These are phyloP conservation scores for Hibiscus mutabilis DNA, from an alignment of 345 rosid species.

Conservation along the genomic window DNA sequence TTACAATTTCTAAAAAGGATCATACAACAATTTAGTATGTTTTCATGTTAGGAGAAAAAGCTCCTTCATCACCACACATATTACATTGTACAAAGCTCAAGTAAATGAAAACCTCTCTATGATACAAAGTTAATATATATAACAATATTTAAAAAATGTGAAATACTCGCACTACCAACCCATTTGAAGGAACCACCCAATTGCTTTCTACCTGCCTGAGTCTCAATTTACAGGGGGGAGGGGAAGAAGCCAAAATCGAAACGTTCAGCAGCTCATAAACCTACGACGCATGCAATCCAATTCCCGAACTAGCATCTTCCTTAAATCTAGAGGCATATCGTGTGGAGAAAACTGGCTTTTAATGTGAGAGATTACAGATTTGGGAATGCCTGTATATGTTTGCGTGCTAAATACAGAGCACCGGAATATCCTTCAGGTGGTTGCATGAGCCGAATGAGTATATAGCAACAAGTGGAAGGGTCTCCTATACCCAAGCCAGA, in stretches of 20 bases:
- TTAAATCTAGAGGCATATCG: slow-evolving; percentile 21
- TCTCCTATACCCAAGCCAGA: slow-evolving; percentile 76
- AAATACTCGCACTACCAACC: not conserved
- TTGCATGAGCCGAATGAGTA: slow-evolving; percentile 30
- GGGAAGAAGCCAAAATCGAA: not conserved
- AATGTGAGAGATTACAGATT: slow-evolving; percentile 16
- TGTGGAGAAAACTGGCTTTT: slow-evolving; percentile 19
- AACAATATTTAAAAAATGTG: not conserved
- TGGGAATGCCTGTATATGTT: slow-evolving; percentile 27
- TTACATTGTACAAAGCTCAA: too few relatives aligned
- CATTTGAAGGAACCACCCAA: not conserved
- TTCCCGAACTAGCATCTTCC: not conserved
- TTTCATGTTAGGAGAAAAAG: too few relatives aligned
- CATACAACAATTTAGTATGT: too few relatives aligned
- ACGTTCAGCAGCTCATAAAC: not conserved
- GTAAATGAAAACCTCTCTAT: too few relatives aligned
- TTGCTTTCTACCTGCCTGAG: not conserved
- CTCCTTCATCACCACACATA: too few relatives aligned
- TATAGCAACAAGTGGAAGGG: slow-evolving; percentile 12
- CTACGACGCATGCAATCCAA: not conserved
- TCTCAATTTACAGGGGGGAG: not conserved
- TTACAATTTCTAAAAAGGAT: too few relatives aligned
- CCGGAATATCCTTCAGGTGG: slow-evolving; percentile 34
- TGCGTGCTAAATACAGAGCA: slow-evolving; percentile 35
- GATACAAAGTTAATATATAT: too few relatives aligned